A percentile compares a stretch with the other conserved stretches of the same genome.
These are phyloP conservation scores for Didymellaceae sp. DNA, from an alignment of 2,329 filamentous ascomycete species.

Conservation along the genomic window DNA sequence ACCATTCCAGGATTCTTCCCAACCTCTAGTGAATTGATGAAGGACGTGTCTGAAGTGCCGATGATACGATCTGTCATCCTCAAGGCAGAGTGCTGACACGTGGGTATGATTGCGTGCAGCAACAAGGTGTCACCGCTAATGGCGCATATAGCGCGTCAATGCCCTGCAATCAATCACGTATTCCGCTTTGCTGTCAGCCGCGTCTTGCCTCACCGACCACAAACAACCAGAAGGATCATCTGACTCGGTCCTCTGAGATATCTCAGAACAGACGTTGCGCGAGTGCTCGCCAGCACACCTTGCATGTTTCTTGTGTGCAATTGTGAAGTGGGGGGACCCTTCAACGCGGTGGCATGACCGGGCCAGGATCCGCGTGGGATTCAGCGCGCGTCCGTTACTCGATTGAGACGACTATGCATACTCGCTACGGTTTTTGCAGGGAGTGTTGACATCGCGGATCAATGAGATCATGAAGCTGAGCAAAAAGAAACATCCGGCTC, in stretches of 20 bases:
- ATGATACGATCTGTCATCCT: constrained; percentile 19
- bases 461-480: constrained; percentile 5
- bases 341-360: constrained; percentile 12
- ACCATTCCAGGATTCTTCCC: constrained; percentile 10
- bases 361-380: constrained; percentile 19
- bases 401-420: constrained; percentile 25
- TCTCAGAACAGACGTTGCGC: background rate
- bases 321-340: constrained; percentile 14
- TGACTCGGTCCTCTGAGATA: constrained; percentile 1
- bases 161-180: constrained; percentile 10
- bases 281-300: constrained; percentile 19
- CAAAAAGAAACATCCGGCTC: background rate
- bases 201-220: constrained; percentile 14
- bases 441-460: background rate
- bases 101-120: constrained; percentile 25
- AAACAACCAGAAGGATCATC: constrained; percentile 10
- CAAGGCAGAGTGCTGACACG: constrained; percentile 24
- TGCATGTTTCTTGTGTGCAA: constrained; percentile 12
- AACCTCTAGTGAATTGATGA: constrained; percentile 2
- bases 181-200: constrained; percentile 15
- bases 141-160: constrained; percentile 16
- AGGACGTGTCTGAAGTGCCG: background rate
- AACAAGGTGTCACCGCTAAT: constrained; percentile 19
- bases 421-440: constrained; percentile 7
- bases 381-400: constrained; percentile 21